Conservation (phyloP, 1,139 yeast genomes). For the Lodderomyces oxycetoniae region DNA sequence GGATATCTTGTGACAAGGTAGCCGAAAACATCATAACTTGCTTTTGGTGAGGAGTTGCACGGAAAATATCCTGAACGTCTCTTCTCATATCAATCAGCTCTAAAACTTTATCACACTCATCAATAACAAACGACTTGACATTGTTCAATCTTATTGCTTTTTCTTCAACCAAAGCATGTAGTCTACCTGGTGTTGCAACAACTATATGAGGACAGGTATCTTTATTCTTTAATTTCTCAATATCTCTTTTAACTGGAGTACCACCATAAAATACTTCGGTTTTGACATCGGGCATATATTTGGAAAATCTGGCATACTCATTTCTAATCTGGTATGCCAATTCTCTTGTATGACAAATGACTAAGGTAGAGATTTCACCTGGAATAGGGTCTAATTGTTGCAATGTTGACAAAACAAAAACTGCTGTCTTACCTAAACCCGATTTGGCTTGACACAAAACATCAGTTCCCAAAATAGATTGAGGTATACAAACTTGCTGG, state of each 20-base stretch:
- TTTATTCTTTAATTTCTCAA: constrained; percentile 83
- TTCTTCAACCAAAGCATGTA: constrained; percentile 89
- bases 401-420: constrained; percentile 89
- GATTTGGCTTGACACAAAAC: constrained; percentile 99
- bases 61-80: constrained; percentile 96
- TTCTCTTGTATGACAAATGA: constrained; percentile 97
- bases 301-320: constrained; percentile 95
- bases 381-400: constrained; percentile 97
- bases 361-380: constrained; percentile 93
- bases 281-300: constrained; percentile 96
- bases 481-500: constrained; percentile 98
- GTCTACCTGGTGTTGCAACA: constrained; percentile 98
- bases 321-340: constrained; percentile 97
- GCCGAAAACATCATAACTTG: constrained; percentile 99
- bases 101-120: constrained; percentile 97
- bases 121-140: constrained; percentile 92
- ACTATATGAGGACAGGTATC: constrained; percentile 95
- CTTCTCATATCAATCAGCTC: constrained; percentile 94
- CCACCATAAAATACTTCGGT: constrained; percentile 98
- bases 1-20: constrained; percentile 87
- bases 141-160: constrained; percentile 82
- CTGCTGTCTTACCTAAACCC: constrained; percentile 99
- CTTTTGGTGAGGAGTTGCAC: constrained; percentile 96
- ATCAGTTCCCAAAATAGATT: constrained; percentile 95
- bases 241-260: constrained; percentile 79